These are phyloP conservation scores for Acanthamoeba royreba DNA, from an alignment of 208 protist genomes.

Conservation along the genomic window DNA sequence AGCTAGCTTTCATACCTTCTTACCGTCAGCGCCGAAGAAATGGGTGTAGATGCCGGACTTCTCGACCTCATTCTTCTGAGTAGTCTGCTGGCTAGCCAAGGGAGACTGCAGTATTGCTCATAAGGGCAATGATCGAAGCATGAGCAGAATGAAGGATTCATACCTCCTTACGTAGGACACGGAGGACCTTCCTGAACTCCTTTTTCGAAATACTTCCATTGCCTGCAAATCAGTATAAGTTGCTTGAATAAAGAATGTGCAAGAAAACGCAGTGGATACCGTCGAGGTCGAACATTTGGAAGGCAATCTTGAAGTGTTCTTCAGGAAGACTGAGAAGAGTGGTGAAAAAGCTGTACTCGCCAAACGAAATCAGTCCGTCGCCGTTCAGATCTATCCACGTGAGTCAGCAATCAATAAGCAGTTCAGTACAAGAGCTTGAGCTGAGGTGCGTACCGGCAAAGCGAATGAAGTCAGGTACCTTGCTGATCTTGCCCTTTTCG, in stretches of 20 bases:
- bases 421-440: neutral
- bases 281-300: constrained; percentile 46
- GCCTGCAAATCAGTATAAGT: no score
- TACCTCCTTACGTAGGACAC: neutral
- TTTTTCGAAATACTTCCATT: neutral
- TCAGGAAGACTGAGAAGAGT: constrained; percentile 9
- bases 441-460: neutral
- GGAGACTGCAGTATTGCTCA: neutral
- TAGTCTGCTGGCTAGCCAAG: neutral
- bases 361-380: neutral
- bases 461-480: neutral
- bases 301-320: constrained; percentile 40
- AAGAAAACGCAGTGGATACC: no score
- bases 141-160: neutral
- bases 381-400: neutral
- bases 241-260: neutral
- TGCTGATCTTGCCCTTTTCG: neutral
- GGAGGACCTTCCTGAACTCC: neutral
- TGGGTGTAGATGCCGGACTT: neutral
- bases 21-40: neutral
- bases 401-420: neutral
- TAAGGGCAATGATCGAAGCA: no score
- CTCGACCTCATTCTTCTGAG: neutral
- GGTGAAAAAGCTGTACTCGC: constrained; percentile 42
- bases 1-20: no score